phyloP scores from a whole-genome alignment of 192 early-diverging fungal genomes.

The Coemansia sp. region DNA sequence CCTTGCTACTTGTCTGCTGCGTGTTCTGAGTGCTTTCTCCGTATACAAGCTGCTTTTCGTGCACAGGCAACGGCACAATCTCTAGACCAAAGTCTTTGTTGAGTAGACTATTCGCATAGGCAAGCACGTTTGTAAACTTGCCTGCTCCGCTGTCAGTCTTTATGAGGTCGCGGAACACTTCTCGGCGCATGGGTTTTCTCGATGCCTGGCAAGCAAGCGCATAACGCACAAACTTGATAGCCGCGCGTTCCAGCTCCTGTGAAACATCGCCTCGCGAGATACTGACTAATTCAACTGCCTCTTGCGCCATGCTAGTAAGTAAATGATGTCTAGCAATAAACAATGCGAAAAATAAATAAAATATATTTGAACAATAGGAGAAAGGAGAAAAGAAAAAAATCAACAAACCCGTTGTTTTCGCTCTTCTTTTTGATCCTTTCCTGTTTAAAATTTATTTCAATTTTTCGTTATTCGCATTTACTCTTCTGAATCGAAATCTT shows the following conservation, averaged over 20 bases:
- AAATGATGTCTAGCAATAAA: too few relatives aligned
- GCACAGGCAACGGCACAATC: conserved; percentile 30
- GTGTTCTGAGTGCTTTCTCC: background rate
- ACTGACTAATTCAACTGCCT: too few relatives aligned
- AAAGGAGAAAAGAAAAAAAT: too few relatives aligned
- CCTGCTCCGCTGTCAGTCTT: conserved; percentile 5
- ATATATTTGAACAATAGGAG: too few relatives aligned
- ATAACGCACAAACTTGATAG: conserved; percentile 39
- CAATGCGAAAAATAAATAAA: too few relatives aligned
- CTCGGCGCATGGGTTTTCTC: conserved; percentile 34
- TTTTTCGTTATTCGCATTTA: too few relatives aligned
- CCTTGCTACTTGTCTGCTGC: background rate
- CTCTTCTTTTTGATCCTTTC: too few relatives aligned
- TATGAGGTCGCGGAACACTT: conserved; percentile 24
- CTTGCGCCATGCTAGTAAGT: too few relatives aligned
- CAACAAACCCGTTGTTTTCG: too few relatives aligned
- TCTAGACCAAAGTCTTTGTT: conserved; percentile 35
- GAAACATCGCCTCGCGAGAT: too few relatives aligned
- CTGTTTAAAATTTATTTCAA: too few relatives aligned
- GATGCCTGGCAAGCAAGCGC: conserved; percentile 45
- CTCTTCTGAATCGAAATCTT: too few relatives aligned
- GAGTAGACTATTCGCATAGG: conserved; percentile 30
- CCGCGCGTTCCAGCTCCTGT: conserved; percentile 19
- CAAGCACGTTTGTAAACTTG: conserved; percentile 17
- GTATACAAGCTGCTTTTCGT: conserved; percentile 27